phyloP scores from a whole-genome alignment of 345 rosid genomes.

The Citrus unshiu region DNA sequence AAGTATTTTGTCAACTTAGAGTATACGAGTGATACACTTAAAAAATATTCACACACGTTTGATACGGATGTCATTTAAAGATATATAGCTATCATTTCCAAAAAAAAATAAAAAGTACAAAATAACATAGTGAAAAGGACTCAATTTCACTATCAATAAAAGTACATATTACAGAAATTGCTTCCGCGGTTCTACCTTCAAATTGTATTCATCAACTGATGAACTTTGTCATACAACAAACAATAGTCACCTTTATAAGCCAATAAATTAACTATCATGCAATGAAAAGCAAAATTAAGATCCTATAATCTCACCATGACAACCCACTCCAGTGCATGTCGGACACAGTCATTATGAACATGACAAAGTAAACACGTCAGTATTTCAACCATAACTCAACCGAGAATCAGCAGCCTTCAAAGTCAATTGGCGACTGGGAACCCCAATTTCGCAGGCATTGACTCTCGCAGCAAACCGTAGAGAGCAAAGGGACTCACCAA shows the following conservation, averaged over 20 bases:
- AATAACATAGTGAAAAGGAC: neutral
- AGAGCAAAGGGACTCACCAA: slow-evolving; percentile 80
- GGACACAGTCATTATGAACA: neutral
- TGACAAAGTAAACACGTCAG: neutral
- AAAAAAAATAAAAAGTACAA: too few species aligned
- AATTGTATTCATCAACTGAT: slow-evolving; percentile 27
- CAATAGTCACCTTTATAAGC: slow-evolving; percentile 3
- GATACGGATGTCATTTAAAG: rapidly evolving
- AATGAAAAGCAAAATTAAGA: neutral
- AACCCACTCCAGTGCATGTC: neutral
- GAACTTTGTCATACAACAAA: slow-evolving; percentile 22
- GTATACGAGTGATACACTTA: rapidly evolving
- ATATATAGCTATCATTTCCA: rapidly evolving
- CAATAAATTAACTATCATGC: slow-evolving; percentile 7
- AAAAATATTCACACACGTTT: too few species aligned
- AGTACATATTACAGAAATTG: neutral
- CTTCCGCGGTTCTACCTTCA: neutral
- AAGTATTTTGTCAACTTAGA: too few species aligned
- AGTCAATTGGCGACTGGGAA: slow-evolving; percentile 63
- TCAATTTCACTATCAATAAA: neutral
- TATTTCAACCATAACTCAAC: slow-evolving; percentile 30
- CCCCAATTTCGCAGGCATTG: slow-evolving; percentile 80
- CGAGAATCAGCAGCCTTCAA: slow-evolving; percentile 45
- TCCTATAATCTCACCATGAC: neutral
- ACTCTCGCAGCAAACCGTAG: slow-evolving; percentile 87